Evolutionary conservation across 2,329 filamentous ascomycete species (phyloP), one percentile per base, ranked within the genome.

Genomic region (Pseudogymnoascus sp.): DNA sequence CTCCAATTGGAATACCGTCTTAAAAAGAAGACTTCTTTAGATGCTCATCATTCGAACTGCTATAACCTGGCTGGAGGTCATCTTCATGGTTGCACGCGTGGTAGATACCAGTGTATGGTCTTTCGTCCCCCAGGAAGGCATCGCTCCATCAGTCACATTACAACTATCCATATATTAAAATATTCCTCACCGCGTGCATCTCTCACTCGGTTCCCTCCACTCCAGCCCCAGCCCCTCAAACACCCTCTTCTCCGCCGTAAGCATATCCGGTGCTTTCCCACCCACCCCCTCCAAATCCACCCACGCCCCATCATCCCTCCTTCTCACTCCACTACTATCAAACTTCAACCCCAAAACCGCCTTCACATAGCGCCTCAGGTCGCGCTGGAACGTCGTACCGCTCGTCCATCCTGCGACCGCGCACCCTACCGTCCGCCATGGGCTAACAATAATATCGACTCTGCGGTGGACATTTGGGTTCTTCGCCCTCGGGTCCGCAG

Each of bases 361-460:
- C 73, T 90, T 92, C 64, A 88, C 91, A 74, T 93, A 96, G 35
- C 87, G 79, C 41, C 93, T 80, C 61, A 97, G 73, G 73, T 97
- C 94, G 23, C 93, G 80, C 77, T 97, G 85, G 68, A 97, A 97
- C 0, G 92, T 97, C 0, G 88, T 96, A 1, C 87, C 93, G 0
- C 92, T 90, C 14, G 84, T 88, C 94, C 93, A 97, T 1, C 92
- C 92, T 16, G 93, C 77, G 3, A 97, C 82, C 0, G 92, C 93
- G 68, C 92, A 97, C 0, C 94, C 93, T 0, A 90, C 86, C 0
- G 91, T 96, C 62, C 86, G 87, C 90, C 93, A 97, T 0, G 92
- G 91, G 22, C 85, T 86, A 65, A 97, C 80, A 67, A 97, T 93
- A 63, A 97, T 96, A 71, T 97, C 93, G 1, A 97, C 92, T 52